Evolutionary conservation across 2,329 filamentous ascomycete genomes (phyloP).

Genomic region (Paecilomyces niveus): DNA sequence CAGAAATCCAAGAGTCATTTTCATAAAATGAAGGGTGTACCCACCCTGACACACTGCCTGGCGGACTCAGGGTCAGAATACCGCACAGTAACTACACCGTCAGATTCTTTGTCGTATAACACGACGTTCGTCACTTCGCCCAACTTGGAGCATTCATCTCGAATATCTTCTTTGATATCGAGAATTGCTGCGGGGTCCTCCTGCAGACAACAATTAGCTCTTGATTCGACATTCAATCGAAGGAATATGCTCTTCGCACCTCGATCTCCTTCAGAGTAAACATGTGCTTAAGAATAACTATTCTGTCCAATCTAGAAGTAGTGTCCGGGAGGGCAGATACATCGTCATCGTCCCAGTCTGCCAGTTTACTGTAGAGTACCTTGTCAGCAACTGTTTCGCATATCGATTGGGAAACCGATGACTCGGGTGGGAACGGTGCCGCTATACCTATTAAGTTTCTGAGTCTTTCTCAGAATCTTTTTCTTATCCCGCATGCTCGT

Average conservation of each 20-base stretch:
- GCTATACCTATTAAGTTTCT: conserved; percentile 66
- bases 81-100: conserved; percentile 77
- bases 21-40: conserved; percentile 7
- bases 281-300: conserved; percentile 86
- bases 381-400: conserved; percentile 10
- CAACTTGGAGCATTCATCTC: conserved; percentile 79
- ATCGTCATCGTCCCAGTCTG: conserved; percentile 93
- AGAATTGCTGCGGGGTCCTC: conserved; percentile 76
- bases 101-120: conserved; percentile 77
- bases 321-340: conserved; percentile 53
- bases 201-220: conserved; percentile 19
- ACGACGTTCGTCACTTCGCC: conserved; percentile 87
- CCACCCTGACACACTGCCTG: conserved; percentile 56
- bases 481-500: conserved; percentile 63
- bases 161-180: conserved; percentile 91
- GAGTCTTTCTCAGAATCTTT: conserved; percentile 85
- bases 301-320: conserved; percentile 61
- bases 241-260: conserved; percentile 19
- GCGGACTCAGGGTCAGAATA: conserved; percentile 69
- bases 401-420: neutral
- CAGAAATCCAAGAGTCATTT: neutral
- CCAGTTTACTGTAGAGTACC: conserved; percentile 59
- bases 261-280: conserved; percentile 81
- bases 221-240: neutral
- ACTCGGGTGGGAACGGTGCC: neutral